Conservation (phyloP, 768 basidiomycete species). For the Lactifluus volemus region DNA sequence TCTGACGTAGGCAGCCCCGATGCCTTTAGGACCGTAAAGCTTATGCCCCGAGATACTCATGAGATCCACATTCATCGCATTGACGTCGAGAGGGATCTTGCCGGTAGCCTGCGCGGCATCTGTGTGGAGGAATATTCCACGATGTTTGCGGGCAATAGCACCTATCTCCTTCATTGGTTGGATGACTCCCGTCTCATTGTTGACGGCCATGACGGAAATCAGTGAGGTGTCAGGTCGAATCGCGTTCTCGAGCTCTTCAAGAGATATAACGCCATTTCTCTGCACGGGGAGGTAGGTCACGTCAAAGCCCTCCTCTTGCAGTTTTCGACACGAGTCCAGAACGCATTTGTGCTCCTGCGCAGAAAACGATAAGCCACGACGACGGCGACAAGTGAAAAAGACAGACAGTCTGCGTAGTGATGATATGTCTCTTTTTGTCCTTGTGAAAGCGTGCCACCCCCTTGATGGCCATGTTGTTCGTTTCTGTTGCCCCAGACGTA, state of each 20-base stretch:
- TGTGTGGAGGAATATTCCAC: slow-evolving; percentile 91
- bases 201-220: slow-evolving; percentile 98
- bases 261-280: slow-evolving; percentile 69
- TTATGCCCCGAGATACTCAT: slow-evolving; percentile 98
- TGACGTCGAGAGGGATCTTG: slow-evolving; percentile 88
- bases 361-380: neutral
- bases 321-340: slow-evolving; percentile 91
- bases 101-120: slow-evolving; percentile 95
- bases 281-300: slow-evolving; percentile 96
- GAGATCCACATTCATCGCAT: slow-evolving; percentile 90
- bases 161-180: slow-evolving; percentile 97
- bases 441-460: slow-evolving; percentile 94
- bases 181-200: slow-evolving; percentile 98
- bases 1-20: slow-evolving; percentile 92
- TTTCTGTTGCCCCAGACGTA: slow-evolving; percentile 96
- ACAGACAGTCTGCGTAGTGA: slow-evolving; percentile 88
- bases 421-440: slow-evolving; percentile 87
- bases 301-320: slow-evolving; percentile 95
- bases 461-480: slow-evolving; percentile 96
- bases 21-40: slow-evolving; percentile 94
- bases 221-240: slow-evolving; percentile 90
- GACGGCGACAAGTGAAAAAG: neutral
- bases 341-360: slow-evolving; percentile 98
- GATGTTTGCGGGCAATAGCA: slow-evolving; percentile 71
- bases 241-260: slow-evolving; percentile 73